These are phyloP conservation scores for Manihot esculenta DNA, from an alignment of 441 rosid species.

Conservation along the genomic window DNA sequence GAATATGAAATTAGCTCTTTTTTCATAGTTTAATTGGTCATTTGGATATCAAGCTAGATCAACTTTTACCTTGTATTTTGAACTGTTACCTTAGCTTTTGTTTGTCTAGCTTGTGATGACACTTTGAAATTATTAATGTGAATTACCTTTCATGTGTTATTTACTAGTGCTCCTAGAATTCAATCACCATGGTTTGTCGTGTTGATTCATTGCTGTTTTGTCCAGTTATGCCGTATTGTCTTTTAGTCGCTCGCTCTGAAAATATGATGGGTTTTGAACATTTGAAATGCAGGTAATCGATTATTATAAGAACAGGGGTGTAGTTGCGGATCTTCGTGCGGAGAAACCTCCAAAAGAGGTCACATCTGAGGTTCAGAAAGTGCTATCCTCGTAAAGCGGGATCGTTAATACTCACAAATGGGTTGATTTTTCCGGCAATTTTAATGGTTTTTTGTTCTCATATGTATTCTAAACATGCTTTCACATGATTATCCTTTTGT, in stretches of 20 bases:
- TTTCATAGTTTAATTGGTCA: no score
- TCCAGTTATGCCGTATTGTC: background rate
- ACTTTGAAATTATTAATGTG: background rate
- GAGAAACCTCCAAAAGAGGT: slow-evolving; percentile 83
- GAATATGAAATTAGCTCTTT: no score
- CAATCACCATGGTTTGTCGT: background rate
- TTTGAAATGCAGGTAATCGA: slow-evolving; percentile 63
- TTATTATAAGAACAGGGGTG: slow-evolving; percentile 69
- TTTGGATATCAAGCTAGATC: no score
- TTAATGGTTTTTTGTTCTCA: slow-evolving; percentile 15
- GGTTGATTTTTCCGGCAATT: background rate
- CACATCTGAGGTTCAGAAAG: slow-evolving; percentile 73
- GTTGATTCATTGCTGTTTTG: background rate
- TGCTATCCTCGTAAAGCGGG: slow-evolving; percentile 41
- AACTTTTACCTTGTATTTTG: no score
- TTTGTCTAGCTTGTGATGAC: background rate
- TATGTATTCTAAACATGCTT: slow-evolving; percentile 15
- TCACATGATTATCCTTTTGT: slow-evolving; percentile 5
- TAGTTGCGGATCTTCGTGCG: slow-evolving; percentile 71
- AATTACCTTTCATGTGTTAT: background rate
- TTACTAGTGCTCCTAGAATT: background rate
- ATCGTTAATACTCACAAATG: background rate
- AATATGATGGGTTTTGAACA: background rate
- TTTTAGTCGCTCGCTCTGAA: background rate
- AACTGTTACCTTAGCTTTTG: no score